Conservation (phyloP, 2,329 filamentous ascomycete species). For the Botrytis squamosa region DNA sequence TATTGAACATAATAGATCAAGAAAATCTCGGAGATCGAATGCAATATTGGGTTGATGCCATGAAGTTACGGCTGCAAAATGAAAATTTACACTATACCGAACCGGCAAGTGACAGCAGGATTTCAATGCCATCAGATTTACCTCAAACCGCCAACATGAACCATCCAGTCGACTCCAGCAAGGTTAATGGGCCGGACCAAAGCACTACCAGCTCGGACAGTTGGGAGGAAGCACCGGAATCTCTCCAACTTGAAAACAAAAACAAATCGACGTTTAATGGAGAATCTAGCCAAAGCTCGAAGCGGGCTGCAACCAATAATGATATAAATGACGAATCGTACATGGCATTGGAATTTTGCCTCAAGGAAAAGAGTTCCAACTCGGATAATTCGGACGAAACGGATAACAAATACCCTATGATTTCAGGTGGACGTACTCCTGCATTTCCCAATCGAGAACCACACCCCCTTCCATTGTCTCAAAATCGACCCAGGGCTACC, state of each 20-base stretch:
- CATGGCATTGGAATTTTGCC: neutral
- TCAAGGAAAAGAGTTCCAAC: neutral
- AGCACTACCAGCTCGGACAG: conserved; percentile 32
- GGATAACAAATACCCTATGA: conserved; percentile 4
- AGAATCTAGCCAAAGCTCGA: conserved; percentile 3
- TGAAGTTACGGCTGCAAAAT: conserved; percentile 8
- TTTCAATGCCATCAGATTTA: neutral
- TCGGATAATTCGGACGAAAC: neutral
- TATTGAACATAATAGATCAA: conserved; percentile 60
- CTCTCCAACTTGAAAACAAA: neutral
- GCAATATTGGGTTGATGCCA: conserved; percentile 55
- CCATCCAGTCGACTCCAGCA: neutral
- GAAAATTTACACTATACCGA: neutral
- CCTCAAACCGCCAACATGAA: no score
- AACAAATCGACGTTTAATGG: neutral
- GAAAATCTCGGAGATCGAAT: conserved; percentile 60
- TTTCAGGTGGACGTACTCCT: conserved; percentile 5
- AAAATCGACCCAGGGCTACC: conserved; percentile 49
- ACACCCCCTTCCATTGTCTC: conserved; percentile 13
- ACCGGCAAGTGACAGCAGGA: neutral
- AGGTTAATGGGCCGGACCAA: conserved; percentile 2
- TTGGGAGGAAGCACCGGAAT: conserved; percentile 30
- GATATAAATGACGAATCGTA: neutral
- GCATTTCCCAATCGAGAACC: conserved; percentile 1
- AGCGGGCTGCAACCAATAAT: neutral